These are phyloP conservation scores for Suhomyces taliae DNA, from an alignment of 1,139 yeast species.

Conservation along the genomic window DNA sequence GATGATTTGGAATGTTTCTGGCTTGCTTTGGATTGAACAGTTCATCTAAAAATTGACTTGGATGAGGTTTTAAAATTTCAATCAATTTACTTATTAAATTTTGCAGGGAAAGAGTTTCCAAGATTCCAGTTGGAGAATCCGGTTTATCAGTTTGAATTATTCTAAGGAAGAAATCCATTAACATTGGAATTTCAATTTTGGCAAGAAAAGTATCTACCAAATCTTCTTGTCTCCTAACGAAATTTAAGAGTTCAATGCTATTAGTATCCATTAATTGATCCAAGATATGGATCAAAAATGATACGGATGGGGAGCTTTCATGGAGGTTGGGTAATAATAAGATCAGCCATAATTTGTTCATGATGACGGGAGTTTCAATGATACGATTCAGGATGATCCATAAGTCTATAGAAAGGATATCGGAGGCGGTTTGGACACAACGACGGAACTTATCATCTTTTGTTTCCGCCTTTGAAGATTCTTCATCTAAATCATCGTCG, in stretches of 20 bases:
- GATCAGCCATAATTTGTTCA: conserved; percentile 46
- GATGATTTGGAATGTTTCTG: conserved; percentile 30
- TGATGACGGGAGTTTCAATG: conserved; percentile 44
- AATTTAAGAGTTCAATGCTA: conserved; percentile 51
- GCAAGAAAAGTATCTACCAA: conserved; percentile 55
- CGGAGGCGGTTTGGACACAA: conserved; percentile 44
- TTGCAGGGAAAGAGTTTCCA: conserved; percentile 53
- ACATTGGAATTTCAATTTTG: conserved; percentile 60
- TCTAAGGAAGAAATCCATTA: conserved; percentile 55
- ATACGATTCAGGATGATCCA: conserved; percentile 49
- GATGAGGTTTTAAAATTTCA: conserved; percentile 49
- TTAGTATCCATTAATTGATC: conserved; percentile 50
- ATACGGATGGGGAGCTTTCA: conserved; percentile 42
- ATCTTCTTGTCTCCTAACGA: conserved; percentile 49
- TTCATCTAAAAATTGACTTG: conserved; percentile 28
- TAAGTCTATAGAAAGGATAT: conserved; percentile 42
- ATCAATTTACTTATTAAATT: conserved; percentile 52
- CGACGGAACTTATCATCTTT: conserved; percentile 40
- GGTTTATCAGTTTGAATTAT: conserved; percentile 66
- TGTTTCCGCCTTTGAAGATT: conserved; percentile 27
- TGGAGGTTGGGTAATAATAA: conserved; percentile 36
- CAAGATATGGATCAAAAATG: conserved; percentile 42
- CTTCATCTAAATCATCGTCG: conserved; percentile 2
- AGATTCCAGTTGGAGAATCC: conserved; percentile 62
- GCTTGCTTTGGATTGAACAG: neutral